A percentile compares a stretch with the other conserved stretches of the same genome.
These are phyloP conservation scores for Tolypocladium cylindrosporum DNA, from an alignment of 2,329 filamentous ascomycete species.

Conservation along the genomic window DNA sequence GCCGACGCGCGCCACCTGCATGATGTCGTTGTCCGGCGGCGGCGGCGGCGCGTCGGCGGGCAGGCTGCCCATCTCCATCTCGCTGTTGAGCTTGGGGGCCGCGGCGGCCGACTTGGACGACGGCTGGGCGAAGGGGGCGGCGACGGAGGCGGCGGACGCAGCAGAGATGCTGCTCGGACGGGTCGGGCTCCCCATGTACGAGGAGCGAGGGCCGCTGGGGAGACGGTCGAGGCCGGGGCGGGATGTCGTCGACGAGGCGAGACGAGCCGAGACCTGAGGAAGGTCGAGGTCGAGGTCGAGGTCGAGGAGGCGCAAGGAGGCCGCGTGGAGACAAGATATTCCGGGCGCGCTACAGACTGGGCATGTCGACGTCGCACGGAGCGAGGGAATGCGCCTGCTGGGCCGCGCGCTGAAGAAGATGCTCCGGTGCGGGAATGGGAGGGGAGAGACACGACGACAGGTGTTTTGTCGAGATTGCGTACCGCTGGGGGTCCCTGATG, in stretches of 20 bases:
- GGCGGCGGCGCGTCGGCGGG: constrained; percentile 24
- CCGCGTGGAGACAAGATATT: not conserved
- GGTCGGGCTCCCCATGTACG: constrained; percentile 31
- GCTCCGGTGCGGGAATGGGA: not conserved
- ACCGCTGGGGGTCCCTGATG: not conserved
- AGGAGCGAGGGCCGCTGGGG: not conserved
- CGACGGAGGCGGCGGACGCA: constrained; percentile 23
- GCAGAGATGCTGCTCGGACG: constrained; percentile 22
- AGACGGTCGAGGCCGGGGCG: not conserved
- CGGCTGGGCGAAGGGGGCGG: constrained; percentile 36
- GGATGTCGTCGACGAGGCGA: not conserved
- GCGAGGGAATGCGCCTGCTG: not conserved
- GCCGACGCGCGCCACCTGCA: constrained; percentile 86
- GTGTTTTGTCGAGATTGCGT: not conserved
- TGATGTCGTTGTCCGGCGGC: constrained; percentile 62
- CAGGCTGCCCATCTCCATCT: constrained; percentile 44
- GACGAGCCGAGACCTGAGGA: not conserved
- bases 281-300: not conserved
- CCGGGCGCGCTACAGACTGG: not conserved
- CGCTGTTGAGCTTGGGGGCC: constrained; percentile 46
- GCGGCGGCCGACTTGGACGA: constrained; percentile 43
- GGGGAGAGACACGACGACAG: not conserved
- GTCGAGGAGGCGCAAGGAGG: not conserved
- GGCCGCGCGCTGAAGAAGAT: not conserved
- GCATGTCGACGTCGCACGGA: not conserved